Base-by-base conservation (phyloP, 225 moss, liverwort and hornwort genomes). In the Lunularia cruciata region DNA sequence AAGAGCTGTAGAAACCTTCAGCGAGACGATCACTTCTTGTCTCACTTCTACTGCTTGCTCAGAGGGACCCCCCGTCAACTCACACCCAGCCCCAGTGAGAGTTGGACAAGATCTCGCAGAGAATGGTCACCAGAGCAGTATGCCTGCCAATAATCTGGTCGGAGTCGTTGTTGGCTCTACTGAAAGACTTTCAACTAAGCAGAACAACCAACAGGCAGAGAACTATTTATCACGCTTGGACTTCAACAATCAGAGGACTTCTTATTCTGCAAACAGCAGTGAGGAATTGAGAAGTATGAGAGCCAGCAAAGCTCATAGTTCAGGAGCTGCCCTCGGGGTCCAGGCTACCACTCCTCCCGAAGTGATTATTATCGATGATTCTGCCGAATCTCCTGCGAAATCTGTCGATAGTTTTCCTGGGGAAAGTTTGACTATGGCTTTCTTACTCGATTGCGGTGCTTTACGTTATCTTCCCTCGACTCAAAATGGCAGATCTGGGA, bases 321-420 rank as follows among this genome's bases (percentile, higher is more conserved):
- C 63, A 28, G 33, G 48, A 35, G 34, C 36, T 49, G n/a, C n/a
- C n/a, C 5, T 23, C 9, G 27, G 57, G 6, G 61, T 36, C 16
- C 49, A 36, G 33, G 18, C 26, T 36, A 32, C 40, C 31, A 19
- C 53, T 37, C 63, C 63, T 14, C 48, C 72, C 8, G 78, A 69
- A 61, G 68, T 73, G 13, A 73, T 73, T 14, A 67, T 78, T 34
- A 60, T 73, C 39, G 73, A 73, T 63, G 78, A 78, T 73, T 65
- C 65, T 23, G 33, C 47, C 16, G 65, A 71, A 2, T 60, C 72
- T 60, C 57, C 67, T 57, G 65, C 37, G 37, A 67, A 72, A 36
- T 47, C 47, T 40, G 33, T 37, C 18, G 69, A 43, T 11, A 55
- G 37, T 38, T 11, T 33, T 2, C 22, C 31, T 27, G 69, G 69